Evolutionary conservation across 2,329 filamentous ascomycete species (phyloP).

Genomic region (Epichloe gansuensis): DNA sequence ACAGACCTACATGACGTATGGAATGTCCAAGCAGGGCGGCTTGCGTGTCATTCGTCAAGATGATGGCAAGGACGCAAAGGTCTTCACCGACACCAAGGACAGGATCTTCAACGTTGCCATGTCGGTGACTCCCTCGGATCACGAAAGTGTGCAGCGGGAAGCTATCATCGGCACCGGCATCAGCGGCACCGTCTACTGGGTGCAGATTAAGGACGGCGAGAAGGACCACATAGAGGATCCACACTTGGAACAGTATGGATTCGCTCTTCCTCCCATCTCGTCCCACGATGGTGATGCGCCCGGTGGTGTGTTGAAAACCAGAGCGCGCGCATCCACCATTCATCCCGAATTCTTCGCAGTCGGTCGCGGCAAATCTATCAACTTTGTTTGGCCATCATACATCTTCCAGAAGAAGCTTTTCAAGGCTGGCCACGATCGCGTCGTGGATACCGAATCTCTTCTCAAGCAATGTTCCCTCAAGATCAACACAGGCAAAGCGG

Average conservation of each 20-base stretch:
- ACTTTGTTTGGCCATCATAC: constrained; percentile 63
- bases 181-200: constrained; percentile 95
- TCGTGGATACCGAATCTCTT: constrained; percentile 79
- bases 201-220: constrained; percentile 61
- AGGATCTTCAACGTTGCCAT: constrained; percentile 90
- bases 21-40: constrained; percentile 84
- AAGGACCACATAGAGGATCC: constrained; percentile 70
- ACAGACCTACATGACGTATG: constrained; percentile 84
- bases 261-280: constrained; percentile 77
- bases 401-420: constrained; percentile 51
- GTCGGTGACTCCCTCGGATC: constrained; percentile 51
- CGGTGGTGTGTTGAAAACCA: constrained; percentile 87
- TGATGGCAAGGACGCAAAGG: constrained; percentile 78
- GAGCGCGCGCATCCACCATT: constrained; percentile 75
- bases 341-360: constrained; percentile 93
- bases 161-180: constrained; percentile 85
- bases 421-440: constrained; percentile 49
- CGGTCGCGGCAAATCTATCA: constrained; percentile 89
- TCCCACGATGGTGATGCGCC: constrained; percentile 82
- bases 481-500: constrained; percentile 94
- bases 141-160: constrained; percentile 50
- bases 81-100: constrained; percentile 84
- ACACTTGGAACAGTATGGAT: constrained; percentile 70
- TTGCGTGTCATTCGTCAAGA: constrained; percentile 90
- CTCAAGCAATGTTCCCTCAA: constrained; percentile 77